phyloP scores from a whole-genome alignment of 345 rosid species.

The Populus deltoides region DNA sequence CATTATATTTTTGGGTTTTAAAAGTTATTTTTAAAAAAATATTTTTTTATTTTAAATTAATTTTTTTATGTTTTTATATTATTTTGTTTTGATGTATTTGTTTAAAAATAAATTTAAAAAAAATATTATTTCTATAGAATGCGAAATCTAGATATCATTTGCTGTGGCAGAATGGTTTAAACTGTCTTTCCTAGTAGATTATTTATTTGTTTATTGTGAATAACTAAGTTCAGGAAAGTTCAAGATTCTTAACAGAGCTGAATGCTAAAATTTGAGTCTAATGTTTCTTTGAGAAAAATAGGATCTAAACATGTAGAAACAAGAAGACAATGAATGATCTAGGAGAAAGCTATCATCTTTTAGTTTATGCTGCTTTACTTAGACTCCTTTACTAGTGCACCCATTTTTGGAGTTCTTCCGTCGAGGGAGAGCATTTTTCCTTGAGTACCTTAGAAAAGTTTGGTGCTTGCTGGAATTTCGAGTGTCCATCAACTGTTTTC shows the following conservation, averaged over 20 bases:
- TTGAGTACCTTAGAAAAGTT: background rate
- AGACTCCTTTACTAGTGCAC: background rate
- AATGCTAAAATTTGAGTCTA: too few relatives aligned
- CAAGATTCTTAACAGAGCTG: too few relatives aligned
- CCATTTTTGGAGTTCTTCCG: background rate
- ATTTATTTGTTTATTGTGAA: background rate
- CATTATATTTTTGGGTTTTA: too few relatives aligned
- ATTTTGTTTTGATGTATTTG: too few relatives aligned
- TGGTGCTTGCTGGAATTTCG: background rate
- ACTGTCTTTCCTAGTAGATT: background rate
- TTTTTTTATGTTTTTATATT: too few relatives aligned
- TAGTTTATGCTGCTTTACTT: background rate
- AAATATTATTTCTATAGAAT: too few relatives aligned
- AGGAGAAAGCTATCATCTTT: background rate
- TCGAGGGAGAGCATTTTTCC: slow-evolving; percentile 2
- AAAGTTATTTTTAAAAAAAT: too few relatives aligned
- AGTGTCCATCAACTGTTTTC: background rate
- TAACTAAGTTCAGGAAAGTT: background rate
- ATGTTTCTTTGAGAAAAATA: too few relatives aligned
- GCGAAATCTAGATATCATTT: background rate
- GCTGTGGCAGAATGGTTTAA: background rate
- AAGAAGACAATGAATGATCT: background rate
- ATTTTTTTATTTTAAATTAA: too few relatives aligned
- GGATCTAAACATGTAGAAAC: background rate
- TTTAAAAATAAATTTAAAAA: too few relatives aligned